phyloP scores from a whole-genome alignment of 2,329 filamentous ascomycete genomes.

The Fusarium clavum region DNA sequence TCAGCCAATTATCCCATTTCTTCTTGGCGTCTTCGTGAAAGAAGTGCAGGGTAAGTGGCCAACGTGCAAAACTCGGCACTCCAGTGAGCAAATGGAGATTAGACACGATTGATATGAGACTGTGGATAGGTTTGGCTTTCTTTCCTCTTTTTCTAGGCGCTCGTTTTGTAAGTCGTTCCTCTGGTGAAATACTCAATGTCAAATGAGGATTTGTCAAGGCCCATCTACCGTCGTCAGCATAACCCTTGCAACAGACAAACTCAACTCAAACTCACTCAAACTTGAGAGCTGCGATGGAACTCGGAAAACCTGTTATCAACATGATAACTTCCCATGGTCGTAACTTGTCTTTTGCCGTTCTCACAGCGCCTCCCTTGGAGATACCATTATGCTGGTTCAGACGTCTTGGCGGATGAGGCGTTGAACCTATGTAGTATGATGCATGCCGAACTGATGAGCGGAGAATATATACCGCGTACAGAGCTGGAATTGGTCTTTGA shows the following conservation, averaged over 20 bases:
- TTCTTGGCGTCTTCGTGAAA: slow-evolving; percentile 76
- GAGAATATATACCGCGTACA: slow-evolving; percentile 94
- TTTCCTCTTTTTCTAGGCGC: slow-evolving; percentile 60
- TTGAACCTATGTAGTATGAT: slow-evolving; percentile 89
- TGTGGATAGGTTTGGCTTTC: slow-evolving; percentile 68
- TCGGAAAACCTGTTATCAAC: slow-evolving; percentile 89
- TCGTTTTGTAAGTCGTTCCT: slow-evolving; percentile 67
- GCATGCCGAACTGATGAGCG: slow-evolving; percentile 80
- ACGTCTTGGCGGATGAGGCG: slow-evolving; percentile 85
- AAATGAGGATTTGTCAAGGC: slow-evolving; percentile 88
- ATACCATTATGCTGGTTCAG: slow-evolving; percentile 93
- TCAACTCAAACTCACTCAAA: slow-evolving; percentile 77
- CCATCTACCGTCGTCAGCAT: slow-evolving; percentile 70
- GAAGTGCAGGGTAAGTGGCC: slow-evolving; percentile 86
- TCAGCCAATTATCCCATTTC: slow-evolving; percentile 73
- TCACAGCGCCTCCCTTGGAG: slow-evolving; percentile 81
- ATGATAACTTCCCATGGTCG: slow-evolving; percentile 93
- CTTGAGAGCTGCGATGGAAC: slow-evolving; percentile 86
- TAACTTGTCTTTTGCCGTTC: slow-evolving; percentile 74
- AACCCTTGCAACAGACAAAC: neutral
- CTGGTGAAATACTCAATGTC: slow-evolving; percentile 79
- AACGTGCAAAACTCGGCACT: slow-evolving; percentile 81
- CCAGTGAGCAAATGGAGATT: slow-evolving; percentile 85
- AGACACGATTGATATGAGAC: slow-evolving; percentile 75
- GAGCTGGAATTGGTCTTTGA: slow-evolving; percentile 77